These are phyloP conservation scores for Entomortierella parvispora DNA, from an alignment of 192 early-diverging fungal genomes.

Conservation along the genomic window DNA sequence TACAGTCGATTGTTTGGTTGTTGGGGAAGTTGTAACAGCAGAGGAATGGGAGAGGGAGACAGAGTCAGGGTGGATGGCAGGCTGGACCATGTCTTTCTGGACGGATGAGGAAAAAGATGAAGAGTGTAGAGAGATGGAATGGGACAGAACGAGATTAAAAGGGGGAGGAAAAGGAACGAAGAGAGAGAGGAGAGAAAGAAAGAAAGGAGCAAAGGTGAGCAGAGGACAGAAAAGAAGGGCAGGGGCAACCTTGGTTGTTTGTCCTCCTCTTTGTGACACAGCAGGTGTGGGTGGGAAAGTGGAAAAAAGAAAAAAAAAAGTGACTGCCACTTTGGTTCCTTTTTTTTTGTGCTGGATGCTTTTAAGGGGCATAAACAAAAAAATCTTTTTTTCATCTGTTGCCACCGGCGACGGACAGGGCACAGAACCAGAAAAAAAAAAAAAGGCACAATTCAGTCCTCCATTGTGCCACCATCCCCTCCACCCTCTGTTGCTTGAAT, in stretches of 20 bases:
- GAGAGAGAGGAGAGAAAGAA: background rate
- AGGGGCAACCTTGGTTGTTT: background rate
- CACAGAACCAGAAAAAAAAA: too few relatives aligned
- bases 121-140: background rate
- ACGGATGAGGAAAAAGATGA: background rate
- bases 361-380: too few relatives aligned
- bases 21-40: background rate
- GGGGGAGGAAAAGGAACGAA: background rate
- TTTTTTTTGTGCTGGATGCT: too few relatives aligned
- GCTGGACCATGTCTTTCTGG: background rate
- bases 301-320: slow-evolving; percentile 12
- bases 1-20: background rate
- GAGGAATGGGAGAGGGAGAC: background rate
- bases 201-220: background rate
- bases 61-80: too few relatives aligned
- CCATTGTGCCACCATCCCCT: too few relatives aligned
- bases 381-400: too few relatives aligned
- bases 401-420: too few relatives aligned
- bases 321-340: too few relatives aligned
- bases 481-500: too few relatives aligned
- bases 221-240: background rate
- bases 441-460: too few relatives aligned
- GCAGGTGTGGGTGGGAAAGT: background rate
- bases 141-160: background rate
- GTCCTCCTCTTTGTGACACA: too few relatives aligned